A percentile compares a stretch with the other conserved stretches of the same genome.
phyloP scores from a whole-genome alignment of 2,329 filamentous ascomycete genomes.

The Penicillium crustosum region DNA sequence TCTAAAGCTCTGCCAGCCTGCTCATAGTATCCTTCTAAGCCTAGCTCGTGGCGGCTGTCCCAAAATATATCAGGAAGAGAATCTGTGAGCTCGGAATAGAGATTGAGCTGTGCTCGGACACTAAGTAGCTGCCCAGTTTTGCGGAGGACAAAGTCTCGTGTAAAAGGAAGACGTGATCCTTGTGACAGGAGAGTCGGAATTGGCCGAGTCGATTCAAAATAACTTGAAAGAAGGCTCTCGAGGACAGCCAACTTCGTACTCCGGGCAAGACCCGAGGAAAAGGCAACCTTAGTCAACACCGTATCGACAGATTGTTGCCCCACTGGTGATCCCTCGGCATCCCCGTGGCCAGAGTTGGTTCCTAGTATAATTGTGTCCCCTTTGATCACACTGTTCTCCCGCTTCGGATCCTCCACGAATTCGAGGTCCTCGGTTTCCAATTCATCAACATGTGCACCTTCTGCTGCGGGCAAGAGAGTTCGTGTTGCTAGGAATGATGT shows the following conservation, averaged over 20 bases:
- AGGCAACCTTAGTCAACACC: slow-evolving; percentile 90
- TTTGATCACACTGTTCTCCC: slow-evolving; percentile 73
- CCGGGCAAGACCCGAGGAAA: slow-evolving; percentile 88
- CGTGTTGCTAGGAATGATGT: slow-evolving; percentile 68
- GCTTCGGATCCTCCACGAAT: slow-evolving; percentile 71
- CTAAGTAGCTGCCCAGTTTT: slow-evolving; percentile 91
- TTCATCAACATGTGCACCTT: slow-evolving; percentile 67
- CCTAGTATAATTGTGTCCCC: slow-evolving; percentile 89
- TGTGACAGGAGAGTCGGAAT: slow-evolving; percentile 77
- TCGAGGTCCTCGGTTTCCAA: slow-evolving; percentile 89
- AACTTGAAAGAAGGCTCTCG: slow-evolving; percentile 76
- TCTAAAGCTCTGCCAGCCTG: slow-evolving; percentile 87
- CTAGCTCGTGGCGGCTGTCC: slow-evolving; percentile 85
- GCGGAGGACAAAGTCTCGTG: slow-evolving; percentile 76
- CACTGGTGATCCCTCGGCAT: slow-evolving; percentile 23
- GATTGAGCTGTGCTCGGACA: slow-evolving; percentile 87
- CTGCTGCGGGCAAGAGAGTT: slow-evolving; percentile 72
- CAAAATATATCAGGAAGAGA: slow-evolving; percentile 94
- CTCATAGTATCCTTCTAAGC: slow-evolving; percentile 92
- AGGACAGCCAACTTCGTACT: slow-evolving; percentile 92
- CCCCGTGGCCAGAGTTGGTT: slow-evolving; percentile 55
- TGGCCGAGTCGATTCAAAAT: slow-evolving; percentile 80
- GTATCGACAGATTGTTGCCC: slow-evolving; percentile 51
- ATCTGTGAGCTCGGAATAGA: slow-evolving; percentile 95
- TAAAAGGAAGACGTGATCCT: slow-evolving; percentile 63